Evolutionary conservation across 140 eudicot genomes (phyloP).

Genomic region (Oenanthe javanica): DNA sequence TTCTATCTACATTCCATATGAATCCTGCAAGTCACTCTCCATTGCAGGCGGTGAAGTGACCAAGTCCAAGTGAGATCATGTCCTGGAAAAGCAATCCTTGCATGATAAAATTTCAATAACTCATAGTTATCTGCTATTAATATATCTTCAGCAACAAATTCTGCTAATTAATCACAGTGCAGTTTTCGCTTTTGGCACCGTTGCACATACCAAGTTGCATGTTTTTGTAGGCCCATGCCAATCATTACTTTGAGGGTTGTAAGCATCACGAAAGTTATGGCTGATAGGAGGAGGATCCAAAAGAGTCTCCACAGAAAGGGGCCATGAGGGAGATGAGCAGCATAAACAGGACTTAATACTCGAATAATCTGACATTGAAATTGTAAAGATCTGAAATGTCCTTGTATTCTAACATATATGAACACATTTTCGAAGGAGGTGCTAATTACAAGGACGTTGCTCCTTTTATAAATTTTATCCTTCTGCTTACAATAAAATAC

Average conservation of each 20-base stretch:
- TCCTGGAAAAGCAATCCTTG: background rate
- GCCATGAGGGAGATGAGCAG: conserved; percentile 66
- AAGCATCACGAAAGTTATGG: conserved; percentile 74
- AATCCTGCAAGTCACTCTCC: background rate
- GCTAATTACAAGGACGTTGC: background rate
- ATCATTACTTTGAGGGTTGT: conserved; percentile 67
- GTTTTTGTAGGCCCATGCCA: conserved; percentile 76
- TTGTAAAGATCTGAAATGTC: background rate
- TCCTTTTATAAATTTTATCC: background rate
- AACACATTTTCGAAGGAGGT: background rate
- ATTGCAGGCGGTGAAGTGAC: conserved; percentile 1
- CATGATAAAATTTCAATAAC: background rate
- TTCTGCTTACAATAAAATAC: background rate
- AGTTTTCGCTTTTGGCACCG: conserved; percentile 74
- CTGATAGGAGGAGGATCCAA: conserved; percentile 49
- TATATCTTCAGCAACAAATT: too few species aligned
- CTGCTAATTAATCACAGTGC: conserved; percentile 43
- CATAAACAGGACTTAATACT: conserved; percentile 75
- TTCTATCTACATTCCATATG: background rate
- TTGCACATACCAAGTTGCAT: conserved; percentile 78
- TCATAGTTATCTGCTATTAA: background rate
- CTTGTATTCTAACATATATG: background rate
- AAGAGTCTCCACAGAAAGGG: conserved; percentile 75
- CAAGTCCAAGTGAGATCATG: background rate
- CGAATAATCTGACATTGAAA: conserved; percentile 58